These are phyloP conservation scores for Nannizziopsis arthrosporioides DNA, from an alignment of 2,329 filamentous ascomycete species.

Conservation along the genomic window DNA sequence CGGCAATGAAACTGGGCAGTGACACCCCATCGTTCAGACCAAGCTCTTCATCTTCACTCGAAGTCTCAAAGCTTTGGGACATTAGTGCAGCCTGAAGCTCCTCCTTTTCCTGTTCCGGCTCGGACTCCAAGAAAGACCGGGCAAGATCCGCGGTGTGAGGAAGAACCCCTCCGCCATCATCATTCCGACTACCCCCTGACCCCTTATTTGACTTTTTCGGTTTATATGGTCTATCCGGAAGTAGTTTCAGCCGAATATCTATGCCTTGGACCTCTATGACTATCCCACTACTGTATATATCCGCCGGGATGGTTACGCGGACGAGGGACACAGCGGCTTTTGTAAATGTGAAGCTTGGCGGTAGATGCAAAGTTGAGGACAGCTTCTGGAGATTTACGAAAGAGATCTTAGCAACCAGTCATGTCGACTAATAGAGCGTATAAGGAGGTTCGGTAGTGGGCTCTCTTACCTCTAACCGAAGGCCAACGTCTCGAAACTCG, in stretches of 20 bases:
- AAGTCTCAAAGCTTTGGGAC: slow-evolving; percentile 39
- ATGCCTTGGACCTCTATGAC: slow-evolving; percentile 71
- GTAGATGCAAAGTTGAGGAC: slow-evolving; percentile 60
- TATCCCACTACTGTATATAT: slow-evolving; percentile 78
- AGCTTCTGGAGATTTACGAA: slow-evolving; percentile 54
- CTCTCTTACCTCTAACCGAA: slow-evolving; percentile 58
- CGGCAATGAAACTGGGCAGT: slow-evolving; percentile 48
- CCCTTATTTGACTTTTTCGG: neutral
- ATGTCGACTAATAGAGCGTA: slow-evolving; percentile 8
- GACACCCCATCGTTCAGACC: slow-evolving; percentile 45
- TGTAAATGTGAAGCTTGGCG: slow-evolving; percentile 56
- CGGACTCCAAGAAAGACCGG: slow-evolving; percentile 48
- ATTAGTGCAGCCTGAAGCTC: slow-evolving; percentile 48
- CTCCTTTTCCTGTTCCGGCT: slow-evolving; percentile 45
- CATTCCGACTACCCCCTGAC: neutral
- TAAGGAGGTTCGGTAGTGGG: slow-evolving; percentile 1
- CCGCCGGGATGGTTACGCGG: slow-evolving; percentile 71
- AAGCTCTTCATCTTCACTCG: slow-evolving; percentile 40
- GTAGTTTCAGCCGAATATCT: slow-evolving; percentile 54
- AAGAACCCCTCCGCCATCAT: slow-evolving; percentile 21
- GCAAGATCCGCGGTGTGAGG: slow-evolving; percentile 49
- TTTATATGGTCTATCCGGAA: slow-evolving; percentile 21
- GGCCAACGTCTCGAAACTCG: slow-evolving; percentile 74
- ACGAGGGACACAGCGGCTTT: slow-evolving; percentile 65
- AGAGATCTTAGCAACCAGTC: slow-evolving; percentile 2